These are phyloP conservation scores for Saccharomyces hybrid DNA, from an alignment of 1,139 yeast species.

Conservation along the genomic window DNA sequence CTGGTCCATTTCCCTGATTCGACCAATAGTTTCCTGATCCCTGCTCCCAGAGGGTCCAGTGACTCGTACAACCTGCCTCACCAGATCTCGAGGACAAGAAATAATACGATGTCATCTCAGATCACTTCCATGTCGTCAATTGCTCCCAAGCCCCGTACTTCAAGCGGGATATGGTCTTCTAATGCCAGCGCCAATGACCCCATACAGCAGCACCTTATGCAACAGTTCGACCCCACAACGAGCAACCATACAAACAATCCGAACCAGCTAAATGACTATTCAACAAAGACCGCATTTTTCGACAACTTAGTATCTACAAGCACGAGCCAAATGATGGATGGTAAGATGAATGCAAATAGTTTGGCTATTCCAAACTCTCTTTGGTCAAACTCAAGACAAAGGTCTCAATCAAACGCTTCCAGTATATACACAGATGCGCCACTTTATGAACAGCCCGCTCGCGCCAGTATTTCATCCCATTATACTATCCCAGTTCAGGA, in stretches of 20 bases:
- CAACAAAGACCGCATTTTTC: slow-evolving; percentile 14
- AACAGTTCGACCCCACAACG: slow-evolving; percentile 11
- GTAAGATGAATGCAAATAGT: slow-evolving; percentile 11
- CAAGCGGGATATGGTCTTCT: slow-evolving; percentile 25
- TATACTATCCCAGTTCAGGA: slow-evolving; percentile 26
- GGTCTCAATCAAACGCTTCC: slow-evolving; percentile 29
- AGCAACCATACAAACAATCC: slow-evolving; percentile 9
- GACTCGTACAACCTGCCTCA: slow-evolving; percentile 23
- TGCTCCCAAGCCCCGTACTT: slow-evolving; percentile 17
- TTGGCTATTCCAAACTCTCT: slow-evolving; percentile 16
- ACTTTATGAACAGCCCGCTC: slow-evolving; percentile 16
- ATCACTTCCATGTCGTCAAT: slow-evolving; percentile 29
- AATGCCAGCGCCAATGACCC: slow-evolving; percentile 10
- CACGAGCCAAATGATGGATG: slow-evolving; percentile 7
- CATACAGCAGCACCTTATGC: slow-evolving; percentile 11
- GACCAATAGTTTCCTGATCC: slow-evolving; percentile 12
- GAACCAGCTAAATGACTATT: slow-evolving; percentile 19
- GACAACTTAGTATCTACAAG: slow-evolving; percentile 8
- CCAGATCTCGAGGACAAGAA: slow-evolving; percentile 28
- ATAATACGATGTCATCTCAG: slow-evolving; percentile 31
- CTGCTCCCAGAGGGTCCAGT: slow-evolving; percentile 25
- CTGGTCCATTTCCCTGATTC: slow-evolving; percentile 26
- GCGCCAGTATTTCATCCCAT: slow-evolving; percentile 39
- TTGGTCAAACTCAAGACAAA: slow-evolving; percentile 13
- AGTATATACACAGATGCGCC: slow-evolving; percentile 27